Evolutionary conservation across 192 early-diverging fungal species (phyloP).

Genomic region (Umbelopsis sp.): DNA sequence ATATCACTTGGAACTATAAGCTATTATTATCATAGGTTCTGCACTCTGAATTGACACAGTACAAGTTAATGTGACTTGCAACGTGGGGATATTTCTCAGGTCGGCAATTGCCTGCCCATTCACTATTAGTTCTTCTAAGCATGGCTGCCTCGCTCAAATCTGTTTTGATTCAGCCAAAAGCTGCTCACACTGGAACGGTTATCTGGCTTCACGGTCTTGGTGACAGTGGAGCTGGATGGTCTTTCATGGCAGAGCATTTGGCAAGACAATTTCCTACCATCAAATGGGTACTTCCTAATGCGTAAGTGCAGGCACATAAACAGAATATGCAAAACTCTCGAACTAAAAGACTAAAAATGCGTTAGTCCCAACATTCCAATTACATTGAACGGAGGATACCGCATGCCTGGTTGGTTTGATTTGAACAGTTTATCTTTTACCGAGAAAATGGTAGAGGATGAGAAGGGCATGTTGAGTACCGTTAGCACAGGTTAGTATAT

Average conservation of each 20-base stretch:
- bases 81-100: too few species aligned
- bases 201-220: slow-evolving; percentile 63
- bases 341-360: not conserved
- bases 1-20: too few species aligned
- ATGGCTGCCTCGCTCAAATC: slow-evolving; percentile 37
- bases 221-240: slow-evolving; percentile 66
- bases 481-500: slow-evolving; percentile 44
- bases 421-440: slow-evolving; percentile 57
- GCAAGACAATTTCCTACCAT: slow-evolving; percentile 68
- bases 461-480: slow-evolving; percentile 67
- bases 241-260: slow-evolving; percentile 58
- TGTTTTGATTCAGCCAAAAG: slow-evolving; percentile 41
- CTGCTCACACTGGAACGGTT: slow-evolving; percentile 58
- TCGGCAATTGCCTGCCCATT: not conserved
- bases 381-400: slow-evolving; percentile 80
- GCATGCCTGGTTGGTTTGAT: slow-evolving; percentile 94
- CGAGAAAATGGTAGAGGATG: slow-evolving; percentile 62
- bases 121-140: not conserved
- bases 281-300: slow-evolving; percentile 92
- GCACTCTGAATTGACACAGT: too few species aligned
- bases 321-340: not conserved
- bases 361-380: slow-evolving; percentile 57
- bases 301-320: slow-evolving; percentile 44
- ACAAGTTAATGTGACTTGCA: too few species aligned
- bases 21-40: too few species aligned